These are phyloP conservation scores for Ophiocordyceps robertsii DNA, from an alignment of 2,329 filamentous ascomycete genomes.

Conservation along the genomic window DNA sequence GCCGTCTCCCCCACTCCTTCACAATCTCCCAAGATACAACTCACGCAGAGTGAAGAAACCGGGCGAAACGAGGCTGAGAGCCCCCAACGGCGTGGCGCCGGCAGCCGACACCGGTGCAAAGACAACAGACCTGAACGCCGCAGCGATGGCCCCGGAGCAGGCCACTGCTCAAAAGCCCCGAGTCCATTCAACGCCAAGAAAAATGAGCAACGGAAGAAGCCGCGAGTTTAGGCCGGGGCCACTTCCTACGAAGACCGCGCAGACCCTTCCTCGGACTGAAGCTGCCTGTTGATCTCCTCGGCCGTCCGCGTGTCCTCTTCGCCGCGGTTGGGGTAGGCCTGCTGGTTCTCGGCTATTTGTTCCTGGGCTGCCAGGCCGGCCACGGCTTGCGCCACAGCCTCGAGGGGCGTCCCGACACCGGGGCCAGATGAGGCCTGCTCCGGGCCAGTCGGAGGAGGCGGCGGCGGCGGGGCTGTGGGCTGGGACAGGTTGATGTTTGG, in stretches of 20 bases:
- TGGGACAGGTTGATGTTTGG: conserved; percentile 56
- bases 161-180: neutral
- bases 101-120: neutral
- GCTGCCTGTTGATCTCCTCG: conserved; percentile 41
- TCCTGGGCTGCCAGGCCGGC: conserved; percentile 28
- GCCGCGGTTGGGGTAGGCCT: conserved; percentile 15
- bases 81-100: neutral
- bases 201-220: conserved; percentile 1
- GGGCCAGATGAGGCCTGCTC: conserved; percentile 13
- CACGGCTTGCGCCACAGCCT: conserved; percentile 37
- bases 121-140: conserved; percentile 1
- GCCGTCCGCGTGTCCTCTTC: conserved; percentile 32
- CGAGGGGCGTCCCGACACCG: conserved; percentile 25
- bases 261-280: conserved; percentile 25
- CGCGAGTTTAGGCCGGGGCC: neutral
- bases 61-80: neutral
- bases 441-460: conserved; percentile 11
- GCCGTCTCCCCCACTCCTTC: no score
- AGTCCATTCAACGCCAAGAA: conserved; percentile 2
- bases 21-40: neutral
- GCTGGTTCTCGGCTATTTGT: conserved; percentile 22
- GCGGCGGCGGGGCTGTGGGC: conserved; percentile 10
- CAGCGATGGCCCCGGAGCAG: neutral
- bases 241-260: conserved; percentile 9
- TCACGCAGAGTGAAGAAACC: neutral